phyloP scores from a whole-genome alignment of 345 rosid genomes.

The Corymbia maculata region DNA sequence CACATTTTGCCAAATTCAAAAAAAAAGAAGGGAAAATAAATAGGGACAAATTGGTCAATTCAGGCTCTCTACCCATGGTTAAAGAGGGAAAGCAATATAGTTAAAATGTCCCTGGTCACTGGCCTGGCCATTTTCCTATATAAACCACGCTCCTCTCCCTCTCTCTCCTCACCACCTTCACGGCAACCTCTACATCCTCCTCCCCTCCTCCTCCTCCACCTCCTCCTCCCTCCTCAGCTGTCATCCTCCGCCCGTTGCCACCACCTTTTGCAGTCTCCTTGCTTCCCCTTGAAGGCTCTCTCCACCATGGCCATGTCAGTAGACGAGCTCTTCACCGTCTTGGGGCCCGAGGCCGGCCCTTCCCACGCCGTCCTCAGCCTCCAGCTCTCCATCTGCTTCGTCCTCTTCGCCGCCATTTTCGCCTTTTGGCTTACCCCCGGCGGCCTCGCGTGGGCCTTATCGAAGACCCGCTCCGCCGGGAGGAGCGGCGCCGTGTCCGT shows the following conservation, averaged over 20 bases:
- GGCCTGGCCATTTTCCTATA: neutral
- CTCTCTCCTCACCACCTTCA: fast-evolving
- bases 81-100: neutral
- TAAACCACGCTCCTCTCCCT: neutral
- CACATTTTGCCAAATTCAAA: too few relatives aligned
- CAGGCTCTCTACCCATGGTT: neutral
- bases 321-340: neutral
- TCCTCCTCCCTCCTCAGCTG: neutral
- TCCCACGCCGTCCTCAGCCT: neutral
- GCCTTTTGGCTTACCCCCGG: constrained; percentile 46
- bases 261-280: neutral
- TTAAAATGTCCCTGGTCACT: neutral
- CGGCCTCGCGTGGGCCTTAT: constrained; percentile 58
- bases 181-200: too few relatives aligned
- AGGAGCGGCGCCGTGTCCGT: constrained; percentile 12
- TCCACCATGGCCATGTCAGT: neutral
- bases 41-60: neutral
- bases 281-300: neutral
- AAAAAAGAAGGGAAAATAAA: too few relatives aligned
- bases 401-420: constrained; percentile 18
- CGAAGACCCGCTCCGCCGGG: constrained; percentile 1
- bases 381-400: constrained; percentile 18
- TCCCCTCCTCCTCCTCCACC: neutral
- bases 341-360: neutral
- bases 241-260: neutral